Base-by-base conservation (phyloP, 257 asterid genomes). In the Solanum gandarillasii region DNA sequence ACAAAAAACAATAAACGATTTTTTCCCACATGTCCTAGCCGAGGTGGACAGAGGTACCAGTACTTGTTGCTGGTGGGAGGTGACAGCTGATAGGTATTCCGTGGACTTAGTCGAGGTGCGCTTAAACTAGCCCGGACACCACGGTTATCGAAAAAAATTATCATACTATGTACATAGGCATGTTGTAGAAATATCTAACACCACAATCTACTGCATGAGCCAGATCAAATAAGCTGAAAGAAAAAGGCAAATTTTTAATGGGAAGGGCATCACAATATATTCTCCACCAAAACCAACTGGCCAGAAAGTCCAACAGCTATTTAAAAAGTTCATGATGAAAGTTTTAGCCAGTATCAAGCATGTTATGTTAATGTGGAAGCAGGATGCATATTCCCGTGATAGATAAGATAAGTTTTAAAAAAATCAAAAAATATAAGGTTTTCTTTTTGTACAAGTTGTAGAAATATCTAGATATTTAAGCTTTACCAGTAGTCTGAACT, bases 401-500 rank as follows among this genome's bases (percentile, higher is more conserved):
- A 43, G 25, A 43, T 43, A 79, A 78, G 65, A 21, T 71, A 16
- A 32, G 78, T 34, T 23, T 8, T 2, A 1, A 27, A 43, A 8
- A 27, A 41, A 43, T 43, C 25, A 27, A 16, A 8, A 43, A 11
- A 10, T n/a, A 65, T n/a, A 65, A 65, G 32, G 1, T 65, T 65
- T 65, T 62, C 7, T n/a, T 65, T 62, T 23, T 10, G 2, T 62
- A 65, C 16, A 65, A 65, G 71, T n/a, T n/a, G 0, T n/a, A 65
- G 8, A 65, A n/a, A 65, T 65, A 65, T 65, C 71, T 4, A 65
- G 16, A n/a, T 10, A 65, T n/a, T 65, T 65, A 89, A 87, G 27
- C 36, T 29, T 89, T 92, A 97, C 99, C 99, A 20, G 98, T 97
- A 2, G 99, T 95, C 93, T 96, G 99, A 85, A 97, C 98, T 88